Percentiles rank a stretch among this genome's conserved stretches.
Evolutionary conservation across 768 basidiomycete species (phyloP).

Genomic region (Trametes elegans): DNA sequence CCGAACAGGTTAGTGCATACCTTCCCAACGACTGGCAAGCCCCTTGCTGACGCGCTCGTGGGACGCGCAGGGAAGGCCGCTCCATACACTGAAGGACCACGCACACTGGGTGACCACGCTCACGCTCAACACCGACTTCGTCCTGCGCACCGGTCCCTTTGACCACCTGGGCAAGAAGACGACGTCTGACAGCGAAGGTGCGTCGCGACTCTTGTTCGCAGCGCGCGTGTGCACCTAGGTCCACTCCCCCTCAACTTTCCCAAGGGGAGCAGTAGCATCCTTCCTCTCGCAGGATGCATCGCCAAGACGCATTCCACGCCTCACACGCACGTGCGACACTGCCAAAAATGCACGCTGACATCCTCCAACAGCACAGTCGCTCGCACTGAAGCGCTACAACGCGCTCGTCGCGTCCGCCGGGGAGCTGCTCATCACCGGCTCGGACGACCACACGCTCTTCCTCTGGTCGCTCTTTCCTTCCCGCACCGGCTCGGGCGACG

Average conservation of each 20-base stretch:
- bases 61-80: slow-evolving; percentile 65
- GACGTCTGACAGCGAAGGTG: slow-evolving; percentile 80
- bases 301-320: not conserved
- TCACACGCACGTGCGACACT: not conserved
- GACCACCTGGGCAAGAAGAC: slow-evolving; percentile 85
- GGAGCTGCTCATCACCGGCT: slow-evolving; percentile 91
- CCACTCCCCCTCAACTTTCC: no score
- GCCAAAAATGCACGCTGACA: not conserved
- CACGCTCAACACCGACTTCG: slow-evolving; percentile 92
- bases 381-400: slow-evolving; percentile 79
- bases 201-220: slow-evolving; percentile 10
- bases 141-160: slow-evolving; percentile 91
- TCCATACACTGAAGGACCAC: slow-evolving; percentile 89
- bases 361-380: slow-evolving; percentile 57
- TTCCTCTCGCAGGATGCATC: no score
- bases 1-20: slow-evolving; percentile 55
- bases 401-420: slow-evolving; percentile 57
- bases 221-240: not conserved
- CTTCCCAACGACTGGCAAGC: not conserved
- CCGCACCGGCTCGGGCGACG: slow-evolving; percentile 30
- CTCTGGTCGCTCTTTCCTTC: slow-evolving; percentile 84
- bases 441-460: slow-evolving; percentile 97
- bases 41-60: not conserved
- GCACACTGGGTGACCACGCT: slow-evolving; percentile 99
- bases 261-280: no score